Evolutionary conservation across 192 early-diverging fungal species (phyloP).

Genomic region (Phycomyces blakesleeanus): DNA sequence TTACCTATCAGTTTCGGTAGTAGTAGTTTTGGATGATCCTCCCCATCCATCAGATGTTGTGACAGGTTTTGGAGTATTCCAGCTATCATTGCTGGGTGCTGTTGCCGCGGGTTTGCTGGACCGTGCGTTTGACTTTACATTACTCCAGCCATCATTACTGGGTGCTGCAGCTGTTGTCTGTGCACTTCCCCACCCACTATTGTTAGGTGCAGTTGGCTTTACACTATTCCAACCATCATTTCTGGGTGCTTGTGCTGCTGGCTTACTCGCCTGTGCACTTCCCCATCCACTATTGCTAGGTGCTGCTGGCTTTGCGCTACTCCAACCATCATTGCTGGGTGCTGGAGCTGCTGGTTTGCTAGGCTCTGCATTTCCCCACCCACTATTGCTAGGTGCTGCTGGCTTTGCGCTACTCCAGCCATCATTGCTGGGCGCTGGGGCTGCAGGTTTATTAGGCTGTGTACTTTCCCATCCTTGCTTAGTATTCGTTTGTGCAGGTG

Average conservation of each 20-base stretch:
- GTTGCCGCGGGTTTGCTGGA: background rate
- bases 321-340: too few species aligned
- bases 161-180: background rate
- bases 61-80: background rate
- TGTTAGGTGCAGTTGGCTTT: background rate
- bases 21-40: too few species aligned
- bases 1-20: background rate
- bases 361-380: background rate
- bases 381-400: too few species aligned
- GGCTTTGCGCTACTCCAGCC: background rate
- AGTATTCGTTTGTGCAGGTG: background rate
- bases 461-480: background rate
- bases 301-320: background rate
- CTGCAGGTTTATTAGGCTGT: background rate
- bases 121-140: too few species aligned
- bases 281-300: background rate
- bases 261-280: background rate
- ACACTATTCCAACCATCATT: background rate
- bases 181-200: background rate
- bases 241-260: background rate
- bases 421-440: background rate
- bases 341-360: background rate
- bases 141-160: too few species aligned
- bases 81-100: background rate
- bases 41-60: too few species aligned